Evolutionary conservation across 2,329 filamentous ascomycete species (phyloP), one percentile per base, ranked within the genome.

Genomic region (Nemania bipapillata): DNA sequence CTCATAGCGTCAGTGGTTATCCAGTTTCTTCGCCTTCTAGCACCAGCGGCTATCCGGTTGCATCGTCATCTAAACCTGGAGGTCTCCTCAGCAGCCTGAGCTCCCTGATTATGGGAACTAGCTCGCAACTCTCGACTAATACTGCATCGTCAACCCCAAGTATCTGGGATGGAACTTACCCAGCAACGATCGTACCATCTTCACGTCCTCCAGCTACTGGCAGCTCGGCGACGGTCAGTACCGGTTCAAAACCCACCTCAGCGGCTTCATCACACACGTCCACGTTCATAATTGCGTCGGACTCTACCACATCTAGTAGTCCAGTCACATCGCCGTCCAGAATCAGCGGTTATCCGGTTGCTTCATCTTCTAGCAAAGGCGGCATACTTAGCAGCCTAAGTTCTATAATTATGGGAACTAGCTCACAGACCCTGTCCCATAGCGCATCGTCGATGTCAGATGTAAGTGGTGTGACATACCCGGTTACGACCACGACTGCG

Each of bases 21-120:
- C 58, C 58, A 22, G 49, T 54, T 22, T n/a, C 32, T 66, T 67
- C 26, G 58, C 74, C 22, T 9, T 28, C 54, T 45, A 40, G 30
- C 32, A 20, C 30, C 7, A 42, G 40, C 3, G n/a, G n/a, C 12
- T 37, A 62, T 47, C 40, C 40, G 3, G 20, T 37, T 4, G 11
- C 30, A 42, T 26, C 42, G 17, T 67, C 66, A 11, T 22, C 20
- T 75, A 26, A 35, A 15, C 40, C 65, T 75, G 61, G 72, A 17
- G 76, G 76, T 7, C 62, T 77, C 20, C 56, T 77, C 22, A 78
- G 77, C 59, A 78, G 75, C 59, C 22, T 78, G 35, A 78, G 77
- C 65, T 78, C 76, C 12, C 60, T 69, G 9, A 62, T 78, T 35
- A 61, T 78, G 17, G 77, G 75, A n/a, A 72, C 73, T 20, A 73